Base-by-base conservation (phyloP, 345 rosid genomes). In the Salix udensis region DNA sequence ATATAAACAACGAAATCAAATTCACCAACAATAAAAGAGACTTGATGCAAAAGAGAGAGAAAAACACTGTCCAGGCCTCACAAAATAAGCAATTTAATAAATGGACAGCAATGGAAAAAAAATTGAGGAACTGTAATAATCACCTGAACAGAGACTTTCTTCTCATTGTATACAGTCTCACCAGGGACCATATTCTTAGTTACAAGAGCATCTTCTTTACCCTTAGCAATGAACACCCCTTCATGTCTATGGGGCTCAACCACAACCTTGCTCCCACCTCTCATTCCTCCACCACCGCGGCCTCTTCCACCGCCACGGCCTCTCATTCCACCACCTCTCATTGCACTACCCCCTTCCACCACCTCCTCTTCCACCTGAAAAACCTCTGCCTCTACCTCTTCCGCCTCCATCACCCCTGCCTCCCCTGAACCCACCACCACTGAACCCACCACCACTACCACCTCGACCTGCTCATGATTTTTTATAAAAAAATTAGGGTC, bases 141-240 rank as follows among this genome's bases (percentile, higher is more conserved):
- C 10, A 93, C 98, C 98, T 89, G 99, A 23, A 92, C 94, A 65
- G 98, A 69, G 74, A 96, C 79, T 66, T 97, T 88, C 92, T 92
- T 96, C 89, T 93, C 95, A 44, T 89, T 93, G 86, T 96, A 92
- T n/a, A 96, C 98, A 70, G 97, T 93, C 68, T 91, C 98, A 1
- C 97, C 96, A 68, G 98, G 94, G 26, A 92, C 99, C 79, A 96
- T 73, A 76, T 96, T 93, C 85, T 87, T 96, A 12, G 99, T 96
- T 13, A 90, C 97, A 76, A 93, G 92, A 21, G 94, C 97, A 80
- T 96, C 98, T 79, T 93, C 98, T 82, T 91, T 92, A 58, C 97
- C 99, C 88, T 91, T 96, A 5, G 93, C 96, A 79, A 93, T 84
- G 55, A 96, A 93, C 10, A 96, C 92, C 2, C 98, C 97, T 4